Evolutionary conservation across 306 rosid genomes (phyloP), one percentile per base, ranked within the genome.

Genomic region (Vigna hirtella): DNA sequence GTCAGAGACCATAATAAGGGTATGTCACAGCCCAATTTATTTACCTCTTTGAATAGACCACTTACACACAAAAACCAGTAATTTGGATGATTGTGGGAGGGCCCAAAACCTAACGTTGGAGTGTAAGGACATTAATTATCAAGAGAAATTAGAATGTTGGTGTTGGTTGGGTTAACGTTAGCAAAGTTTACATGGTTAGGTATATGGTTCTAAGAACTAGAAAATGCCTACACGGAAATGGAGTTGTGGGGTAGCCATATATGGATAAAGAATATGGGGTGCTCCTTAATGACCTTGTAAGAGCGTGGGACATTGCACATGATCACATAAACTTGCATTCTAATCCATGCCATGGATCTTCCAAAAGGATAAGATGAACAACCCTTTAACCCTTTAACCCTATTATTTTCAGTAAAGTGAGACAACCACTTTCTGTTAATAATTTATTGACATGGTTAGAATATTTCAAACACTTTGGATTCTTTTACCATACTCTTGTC

Each of bases 1-100:
- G 88, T 85, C 84, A 85, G 88, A 82, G 28, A 11, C 57, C 82
- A 74, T 85, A 78, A 82, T 78, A 78, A 78, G 81, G 74, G 36
- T 72, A 14, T 57, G 20, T 30, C 3, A 30, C 5, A 26, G 3
- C 28, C 28, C 28, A 26, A 26, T 26, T 2, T 0, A 26, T 30
- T 30, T 30, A 30, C 34, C 34, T 30, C 34, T 30, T 30, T 30
- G 34, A 30, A 30, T 30, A 30, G 34, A 30, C 34, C 0, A 30
- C 34, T 30, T 30, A 26, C 28, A 26, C 28, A 26, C 28, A 26
- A 26, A 26, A 26, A 26, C 2, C 28, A 28, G 32, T 28, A 28
- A 28, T 38, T 55, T 55, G 75, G 48, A 69, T 42, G 15, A 38
- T 24, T 40, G 38, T 32, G 63, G 22, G 70, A 3, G 15, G 16